Evolutionary conservation across 345 rosid genomes (phyloP), one percentile per base, ranked within the genome.

Genomic region (Syzygium grande): DNA sequence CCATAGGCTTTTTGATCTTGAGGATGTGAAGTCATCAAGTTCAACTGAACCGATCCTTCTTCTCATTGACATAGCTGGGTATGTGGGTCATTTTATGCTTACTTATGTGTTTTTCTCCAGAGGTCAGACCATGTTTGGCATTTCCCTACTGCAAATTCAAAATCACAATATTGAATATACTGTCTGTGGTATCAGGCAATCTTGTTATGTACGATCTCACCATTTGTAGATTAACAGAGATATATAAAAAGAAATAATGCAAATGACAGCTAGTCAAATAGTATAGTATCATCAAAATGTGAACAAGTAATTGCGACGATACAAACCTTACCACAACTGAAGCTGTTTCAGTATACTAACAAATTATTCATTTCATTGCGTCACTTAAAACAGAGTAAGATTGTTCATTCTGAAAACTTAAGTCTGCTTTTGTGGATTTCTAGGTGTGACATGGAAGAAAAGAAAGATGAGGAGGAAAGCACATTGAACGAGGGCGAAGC

Each of bases 381-480:
- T 73, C 83, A 73, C 49, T 38, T 73, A 43, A 43, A 19, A 49
- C 80, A 3, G 14, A 73, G 83, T 38, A 10, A 38, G 25, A 38
- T 38, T 38, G 49, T 61, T 63, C n/a, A 58, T 87, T 73, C 41
- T 63, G 19, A 53, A 38, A 63, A 63, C 34, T 52, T 22, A 22
- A 84, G 51, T 84, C 86, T 79, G 73, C 11, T 54, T 12, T 63
- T 89, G 84, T 86, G 89, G 25, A 90, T 84, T 90, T 92, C 88
- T 89, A 95, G 98, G 85, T 96, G 99, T 89, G 98, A 96, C 89
- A 98, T 96, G 99, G 99, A 98, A 87, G 99, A 96, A 93, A 95
- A 96, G 95, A 96, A 98, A 93, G 99, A 96, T 88, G 99, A 98
- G 90, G 99, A 98, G 92, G 99, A 96, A 83, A 96, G 99, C 93